Evolutionary conservation across 176 grass and related monocot species (phyloP).

Genomic region (Avena atlantica): DNA sequence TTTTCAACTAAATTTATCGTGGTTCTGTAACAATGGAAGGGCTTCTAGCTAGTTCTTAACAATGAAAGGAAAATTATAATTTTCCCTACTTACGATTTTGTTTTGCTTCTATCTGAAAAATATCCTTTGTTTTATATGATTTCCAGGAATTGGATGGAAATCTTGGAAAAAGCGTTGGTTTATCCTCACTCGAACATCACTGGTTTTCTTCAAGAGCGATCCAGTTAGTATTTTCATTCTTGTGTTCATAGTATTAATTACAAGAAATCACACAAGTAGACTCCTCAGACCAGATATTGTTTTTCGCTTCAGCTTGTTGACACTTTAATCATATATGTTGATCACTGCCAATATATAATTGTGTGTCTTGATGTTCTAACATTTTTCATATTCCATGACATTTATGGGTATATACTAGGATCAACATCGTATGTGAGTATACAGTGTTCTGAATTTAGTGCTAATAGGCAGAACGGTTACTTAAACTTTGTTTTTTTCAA

Average conservation of each 20-base stretch:
- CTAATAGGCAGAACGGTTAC: neutral
- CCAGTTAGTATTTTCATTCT: constrained; percentile 73
- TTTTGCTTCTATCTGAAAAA: constrained; percentile 24
- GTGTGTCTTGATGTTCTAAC: constrained; percentile 9
- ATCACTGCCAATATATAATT: constrained; percentile 20
- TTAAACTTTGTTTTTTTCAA: constrained; percentile 25
- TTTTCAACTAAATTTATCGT: neutral
- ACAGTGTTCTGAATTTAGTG: neutral
- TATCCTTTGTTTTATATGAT: constrained; percentile 15
- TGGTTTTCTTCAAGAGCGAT: constrained; percentile 99
- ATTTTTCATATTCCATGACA: neutral
- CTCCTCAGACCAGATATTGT: neutral
- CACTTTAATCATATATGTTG: neutral
- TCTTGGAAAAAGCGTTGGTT: constrained; percentile 99
- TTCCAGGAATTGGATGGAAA: constrained; percentile 98
- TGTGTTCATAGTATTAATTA: constrained; percentile 1
- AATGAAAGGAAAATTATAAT: neutral
- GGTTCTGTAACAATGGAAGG: neutral
- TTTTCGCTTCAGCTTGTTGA: constrained; percentile 28
- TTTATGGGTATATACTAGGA: neutral
- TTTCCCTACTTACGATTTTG: constrained; percentile 10
- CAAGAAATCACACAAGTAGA: neutral
- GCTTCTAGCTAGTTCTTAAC: neutral
- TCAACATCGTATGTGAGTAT: neutral
- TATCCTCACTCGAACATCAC: constrained; percentile 91